Conservation (phyloP, 1,139 yeast species). For the Hyphopichia wangnamkhiaoensis region DNA sequence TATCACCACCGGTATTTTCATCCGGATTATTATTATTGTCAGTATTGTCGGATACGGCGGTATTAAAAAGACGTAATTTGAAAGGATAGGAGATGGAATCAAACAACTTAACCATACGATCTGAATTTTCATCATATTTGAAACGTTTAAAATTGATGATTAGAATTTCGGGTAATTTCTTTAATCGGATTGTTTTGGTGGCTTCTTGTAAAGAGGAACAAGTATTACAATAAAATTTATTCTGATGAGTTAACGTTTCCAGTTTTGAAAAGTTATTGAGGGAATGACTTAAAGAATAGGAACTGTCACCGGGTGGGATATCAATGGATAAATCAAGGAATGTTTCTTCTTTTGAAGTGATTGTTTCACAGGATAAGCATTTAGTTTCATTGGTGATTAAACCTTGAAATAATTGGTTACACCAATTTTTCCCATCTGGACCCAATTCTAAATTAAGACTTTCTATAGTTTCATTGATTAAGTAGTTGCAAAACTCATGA, state of each 20-base stretch:
- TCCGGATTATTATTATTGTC: conserved; percentile 26
- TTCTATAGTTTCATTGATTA: conserved; percentile 82
- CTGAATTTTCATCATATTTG: conserved; percentile 83
- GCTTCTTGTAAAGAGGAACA: conserved; percentile 95
- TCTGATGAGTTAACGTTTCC: conserved; percentile 82
- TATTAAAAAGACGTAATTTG: conserved; percentile 70
- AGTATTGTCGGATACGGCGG: conserved; percentile 43
- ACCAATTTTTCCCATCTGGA: conserved; percentile 56
- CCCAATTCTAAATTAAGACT: conserved; percentile 48
- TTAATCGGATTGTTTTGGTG: conserved; percentile 83
- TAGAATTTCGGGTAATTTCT: conserved; percentile 72
- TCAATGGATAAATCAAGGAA: conserved; percentile 88
- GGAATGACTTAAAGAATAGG: conserved; percentile 67
- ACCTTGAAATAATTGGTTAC: conserved; percentile 82
- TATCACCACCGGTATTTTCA: conserved; percentile 35
- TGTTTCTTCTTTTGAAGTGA: conserved; percentile 79
- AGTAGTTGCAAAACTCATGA: conserved; percentile 88
- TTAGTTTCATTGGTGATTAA: conserved; percentile 82
- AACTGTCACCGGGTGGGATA: conserved; percentile 67
- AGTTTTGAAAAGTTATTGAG: conserved; percentile 78
- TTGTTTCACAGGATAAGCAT: conserved; percentile 88
- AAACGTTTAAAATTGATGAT: conserved; percentile 88
- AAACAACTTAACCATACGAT: conserved; percentile 81
- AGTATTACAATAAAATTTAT: conserved; percentile 89
- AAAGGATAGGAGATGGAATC: conserved; percentile 83